Base-by-base conservation (phyloP, 495 filamentous ascomycete genomes). In the Cenococcum geophilum region DNA sequence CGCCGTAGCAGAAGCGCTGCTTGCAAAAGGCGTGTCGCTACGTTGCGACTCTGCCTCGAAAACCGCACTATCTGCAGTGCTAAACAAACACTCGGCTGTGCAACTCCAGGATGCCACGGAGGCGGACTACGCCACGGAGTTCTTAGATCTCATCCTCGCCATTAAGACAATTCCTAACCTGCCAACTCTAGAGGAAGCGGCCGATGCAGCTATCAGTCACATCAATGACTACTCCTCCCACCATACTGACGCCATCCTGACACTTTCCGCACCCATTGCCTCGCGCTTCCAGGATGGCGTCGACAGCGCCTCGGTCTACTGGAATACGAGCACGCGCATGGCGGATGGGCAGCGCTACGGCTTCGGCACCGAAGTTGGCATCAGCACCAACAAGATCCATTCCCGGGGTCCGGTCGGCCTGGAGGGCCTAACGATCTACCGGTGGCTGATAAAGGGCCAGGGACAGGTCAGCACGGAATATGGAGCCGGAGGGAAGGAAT, bases 311-410 rank as follows among this genome's bases (percentile, higher is more conserved):
- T 92, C 92, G 47, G 91, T 95, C 12, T 99, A 91, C 79, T 96
- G 91, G 91, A 99, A 99, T 71, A 88, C 91, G 18, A 95, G 89
- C 18, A 93, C 89, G 11, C 81, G 93, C 21, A 93, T 99, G 74
- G 91, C 92, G 4, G 93, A 99, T 70, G 93, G 93, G 2, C 96
- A 95, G 86, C 81, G 93, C 32, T 99, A 90, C 73, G 93, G 93
- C 1, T 97, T 99, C 76, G 93, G 93, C 35, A 97, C 93, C 0
- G 93, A 99, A 73, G 93, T 98, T 1, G 93, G 93, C 42, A 96
- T 98, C 72, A 95, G 89, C 74, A 98, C 93, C 48, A 98, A 97
- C 75, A 98, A 97, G 76, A 96, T 98, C 56, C 93, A 98, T 69
- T 87, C 89, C 8, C 79, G 93, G 40, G 93, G 93, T 1, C 93